Evolutionary conservation across 1,284 basidiomycete genomes (phyloP), one percentile per base, ranked within the genome.

Genomic region (Heterobasidion parviporum): DNA sequence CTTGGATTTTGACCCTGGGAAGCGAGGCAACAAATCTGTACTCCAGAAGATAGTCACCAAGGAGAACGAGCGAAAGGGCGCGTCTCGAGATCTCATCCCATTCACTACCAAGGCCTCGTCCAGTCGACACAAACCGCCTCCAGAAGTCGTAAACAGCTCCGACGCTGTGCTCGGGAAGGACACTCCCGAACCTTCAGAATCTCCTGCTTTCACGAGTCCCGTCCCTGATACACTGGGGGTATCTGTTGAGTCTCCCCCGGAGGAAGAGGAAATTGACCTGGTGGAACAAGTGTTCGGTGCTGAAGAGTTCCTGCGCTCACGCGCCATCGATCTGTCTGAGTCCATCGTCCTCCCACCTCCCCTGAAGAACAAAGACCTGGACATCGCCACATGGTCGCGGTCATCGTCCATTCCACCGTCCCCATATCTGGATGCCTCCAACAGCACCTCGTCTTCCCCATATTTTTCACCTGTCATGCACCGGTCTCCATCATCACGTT

Each of bases 211-310:
- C 58, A 61, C 5, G 10, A 41, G 10, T 41, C 68, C 67, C 43
- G 70, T 61, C 59, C 55, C 45, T 36, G 46, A 54, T 6, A 47
- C 35, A 5, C 52, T 43, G 8, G 38, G 48, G 26, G 16, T 34
- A 9, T 58, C 61, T 1, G 62, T 70, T 14, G 57, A 65, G 8
- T 63, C 65, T 8, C 52, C 55, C 32, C 72, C 70, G 26, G 82
- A 84, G 8, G 83, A 89, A 32, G 92, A 94, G 70, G 94, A 98
- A 71, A 84, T 98, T 63, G 94, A 98, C 69, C 78, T 98, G 5
- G 92, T 98, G 3, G 94, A 98, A 67, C 94, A 98, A 67, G 71
- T 97, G 1, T 97, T 93, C 62, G 93, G 94, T 16, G 72, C 80
- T 44, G 83, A 89, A 56, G 78, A 87, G 55, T 85, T 85, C 2